Conservation (phyloP, 2,329 filamentous ascomycete species). For the Penicillium sp. region DNA sequence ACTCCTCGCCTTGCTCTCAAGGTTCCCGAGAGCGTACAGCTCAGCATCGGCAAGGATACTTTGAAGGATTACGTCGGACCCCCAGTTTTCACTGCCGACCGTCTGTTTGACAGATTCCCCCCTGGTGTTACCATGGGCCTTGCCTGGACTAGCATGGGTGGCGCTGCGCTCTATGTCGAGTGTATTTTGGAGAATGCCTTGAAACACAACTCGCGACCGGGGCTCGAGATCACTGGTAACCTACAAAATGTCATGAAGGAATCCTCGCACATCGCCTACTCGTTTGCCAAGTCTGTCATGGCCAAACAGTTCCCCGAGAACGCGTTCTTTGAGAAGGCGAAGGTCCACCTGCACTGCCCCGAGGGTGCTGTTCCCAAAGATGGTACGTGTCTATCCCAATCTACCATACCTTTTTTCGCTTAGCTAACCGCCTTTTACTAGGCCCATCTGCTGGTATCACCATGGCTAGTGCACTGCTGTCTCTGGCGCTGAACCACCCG, state of each 20-base stretch:
- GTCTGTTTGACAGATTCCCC: slow-evolving; percentile 90
- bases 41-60: slow-evolving; percentile 83
- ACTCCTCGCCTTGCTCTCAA: slow-evolving; percentile 72
- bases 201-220: slow-evolving; percentile 69
- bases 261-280: slow-evolving; percentile 92
- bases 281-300: slow-evolving; percentile 88
- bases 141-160: slow-evolving; percentile 96
- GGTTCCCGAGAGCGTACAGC: slow-evolving; percentile 83
- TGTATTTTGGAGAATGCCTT: slow-evolving; percentile 88
- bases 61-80: slow-evolving; percentile 96
- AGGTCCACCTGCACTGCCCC: slow-evolving; percentile 92
- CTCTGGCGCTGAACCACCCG: slow-evolving; percentile 74
- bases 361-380: slow-evolving; percentile 97
- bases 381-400: slow-evolving; percentile 47
- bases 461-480: slow-evolving; percentile 92
- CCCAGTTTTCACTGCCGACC: slow-evolving; percentile 91
- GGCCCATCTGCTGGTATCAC: slow-evolving; percentile 89
- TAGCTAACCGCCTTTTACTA: slow-evolving; percentile 16
- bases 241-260: slow-evolving; percentile 98
- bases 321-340: slow-evolving; percentile 93
- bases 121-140: slow-evolving; percentile 96
- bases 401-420: not conserved
- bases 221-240: slow-evolving; percentile 90
- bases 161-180: slow-evolving; percentile 94
- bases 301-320: slow-evolving; percentile 84